Evolutionary conservation across 208 protist species (phyloP), one percentile per base, ranked within the genome.

Genomic region (Naegleria fowleri): DNA sequence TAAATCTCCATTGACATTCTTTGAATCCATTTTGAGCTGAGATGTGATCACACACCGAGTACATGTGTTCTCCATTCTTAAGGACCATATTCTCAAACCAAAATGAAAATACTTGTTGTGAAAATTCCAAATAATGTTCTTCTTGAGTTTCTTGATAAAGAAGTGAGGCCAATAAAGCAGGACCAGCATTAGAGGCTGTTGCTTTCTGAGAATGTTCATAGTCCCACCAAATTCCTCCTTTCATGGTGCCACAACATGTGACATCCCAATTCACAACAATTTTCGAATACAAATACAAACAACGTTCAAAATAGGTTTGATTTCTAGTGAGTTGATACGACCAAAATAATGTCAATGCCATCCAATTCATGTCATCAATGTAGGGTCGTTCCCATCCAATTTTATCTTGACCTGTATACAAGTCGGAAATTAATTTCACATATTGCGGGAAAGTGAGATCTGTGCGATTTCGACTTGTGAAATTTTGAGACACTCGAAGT

Each of bases 171-270:
- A 86, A 48, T 9, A 86, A 0, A 19, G 40, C 16, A 25, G 83
- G 83, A 86, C 83, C 83, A 33, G 83, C 83, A 48, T 86, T 86
- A 22, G 83, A 86, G 0, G 83, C 83, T 43, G 83, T 86, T 48
- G 83, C 83, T 43, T 86, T 86, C 19, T 86, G 83, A 33, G 83
- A 48, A 48, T 86, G 33, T 22, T 0, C 11, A 48, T 43, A 48
- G 48, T 86, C 83, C 83, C 83, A 86, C 33, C 40, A 86, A 48
- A 86, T 86, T 39, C 83, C 83, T 38, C 83, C 83, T 43, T 86
- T 86, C 6, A 48, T 19, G 29, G 33, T n/a, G 0, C 83, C 83
- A 86, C 83, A 86, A 48, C 83, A 86, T 5, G 83, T 86, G 15
- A 48, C 83, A 43, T 86, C 83, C 83, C 83, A 86, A 40, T 86